Evolutionary conservation across 768 basidiomycete genomes (phyloP).

Genomic region (Austroboletus eburneus): DNA sequence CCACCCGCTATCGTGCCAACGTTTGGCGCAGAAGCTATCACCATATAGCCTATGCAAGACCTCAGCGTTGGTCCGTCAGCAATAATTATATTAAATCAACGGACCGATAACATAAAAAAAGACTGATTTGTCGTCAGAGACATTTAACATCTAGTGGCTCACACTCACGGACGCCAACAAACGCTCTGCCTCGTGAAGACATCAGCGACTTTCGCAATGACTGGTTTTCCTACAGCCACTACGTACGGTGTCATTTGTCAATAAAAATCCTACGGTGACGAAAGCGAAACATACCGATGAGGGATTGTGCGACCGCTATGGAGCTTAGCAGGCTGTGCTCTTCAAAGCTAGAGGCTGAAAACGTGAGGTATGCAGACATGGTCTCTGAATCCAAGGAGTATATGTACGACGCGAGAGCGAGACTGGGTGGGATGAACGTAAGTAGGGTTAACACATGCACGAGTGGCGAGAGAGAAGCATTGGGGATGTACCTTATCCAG

Average conservation of each 20-base stretch:
- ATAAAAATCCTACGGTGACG: constrained; percentile 7
- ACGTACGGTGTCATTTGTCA: constrained; percentile 4
- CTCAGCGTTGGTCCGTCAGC: neutral
- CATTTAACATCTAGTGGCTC: neutral
- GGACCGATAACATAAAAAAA: constrained; percentile 60
- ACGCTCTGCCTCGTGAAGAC: constrained; percentile 64
- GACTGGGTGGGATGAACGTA: constrained; percentile 23
- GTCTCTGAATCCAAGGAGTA: constrained; percentile 73
- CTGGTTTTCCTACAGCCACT: constrained; percentile 56
- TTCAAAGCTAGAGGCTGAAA: constrained; percentile 50
- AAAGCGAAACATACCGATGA: constrained; percentile 42
- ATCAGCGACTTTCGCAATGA: constrained; percentile 72
- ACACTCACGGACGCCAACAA: constrained; percentile 50
- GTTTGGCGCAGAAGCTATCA: constrained; percentile 48
- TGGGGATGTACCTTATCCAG: constrained; percentile 49
- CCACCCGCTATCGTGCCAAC: constrained; percentile 47
- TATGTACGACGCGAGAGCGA: constrained; percentile 69
- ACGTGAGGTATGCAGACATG: constrained; percentile 60
- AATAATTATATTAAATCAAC: constrained; percentile 14
- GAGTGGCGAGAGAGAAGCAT: neutral
- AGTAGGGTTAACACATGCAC: neutral
- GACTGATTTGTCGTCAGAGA: constrained; percentile 28
- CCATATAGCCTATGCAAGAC: constrained; percentile 39
- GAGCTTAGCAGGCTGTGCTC: constrained; percentile 53
- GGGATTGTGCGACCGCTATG: constrained; percentile 50